A percentile compares a stretch with the other conserved stretches of the same genome.
Conservation (phyloP, 1,284 basidiomycete genomes). For the Ceratorhiza oryzae-sativae region DNA sequence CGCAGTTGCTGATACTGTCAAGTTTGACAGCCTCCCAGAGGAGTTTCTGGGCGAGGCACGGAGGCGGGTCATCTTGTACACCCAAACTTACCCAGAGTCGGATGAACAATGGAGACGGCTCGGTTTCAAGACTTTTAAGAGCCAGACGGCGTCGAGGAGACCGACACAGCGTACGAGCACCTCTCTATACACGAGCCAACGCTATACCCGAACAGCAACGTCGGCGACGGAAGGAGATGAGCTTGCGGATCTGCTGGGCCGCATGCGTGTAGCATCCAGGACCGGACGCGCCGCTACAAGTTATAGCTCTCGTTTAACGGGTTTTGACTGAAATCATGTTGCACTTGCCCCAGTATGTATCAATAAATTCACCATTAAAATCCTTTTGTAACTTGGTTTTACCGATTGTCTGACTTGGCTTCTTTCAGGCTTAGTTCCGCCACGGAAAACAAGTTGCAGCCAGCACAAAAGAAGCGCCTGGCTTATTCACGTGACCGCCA, state of each 20-base stretch:
- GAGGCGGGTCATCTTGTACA: slow-evolving; percentile 1
- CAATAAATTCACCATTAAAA: no score
- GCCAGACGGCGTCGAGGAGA: neutral
- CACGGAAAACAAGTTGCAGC: no score
- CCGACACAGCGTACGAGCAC: neutral
- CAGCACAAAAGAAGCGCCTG: no score
- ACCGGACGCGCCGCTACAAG: neutral
- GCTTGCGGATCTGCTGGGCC: neutral
- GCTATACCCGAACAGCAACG: no score
- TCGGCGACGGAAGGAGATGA: neutral
- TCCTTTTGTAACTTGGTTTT: no score
- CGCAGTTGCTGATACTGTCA: neutral
- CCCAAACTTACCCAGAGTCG: neutral
- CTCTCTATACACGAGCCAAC: neutral
- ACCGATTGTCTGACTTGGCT: no score
- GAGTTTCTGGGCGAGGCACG: slow-evolving; percentile 8
- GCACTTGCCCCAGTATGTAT: no score
- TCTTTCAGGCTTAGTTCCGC: no score
- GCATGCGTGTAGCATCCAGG: neutral
- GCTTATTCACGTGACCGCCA: no score
- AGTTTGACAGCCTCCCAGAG: slow-evolving; percentile 9
- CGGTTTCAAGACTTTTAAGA: neutral
- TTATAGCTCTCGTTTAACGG: no score
- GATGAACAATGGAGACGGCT: neutral
- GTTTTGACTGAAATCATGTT: neutral